Evolutionary conservation across 164 flowering plant genomes (phyloP).

Genomic region (Umbilicus rupestris): DNA sequence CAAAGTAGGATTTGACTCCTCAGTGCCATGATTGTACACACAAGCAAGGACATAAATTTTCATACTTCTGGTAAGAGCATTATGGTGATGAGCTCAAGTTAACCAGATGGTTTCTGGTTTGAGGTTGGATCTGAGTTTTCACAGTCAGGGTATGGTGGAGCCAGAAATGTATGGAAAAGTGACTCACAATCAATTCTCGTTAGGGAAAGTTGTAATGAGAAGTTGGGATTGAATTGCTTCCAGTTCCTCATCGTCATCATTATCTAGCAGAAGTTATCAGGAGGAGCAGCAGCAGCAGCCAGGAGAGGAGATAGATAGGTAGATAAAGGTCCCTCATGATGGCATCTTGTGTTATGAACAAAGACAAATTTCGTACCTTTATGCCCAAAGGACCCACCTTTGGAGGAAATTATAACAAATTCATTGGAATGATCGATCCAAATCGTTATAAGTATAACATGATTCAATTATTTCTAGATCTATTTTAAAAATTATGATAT

Average conservation of each 20-base stretch:
- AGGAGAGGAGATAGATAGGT: background rate
- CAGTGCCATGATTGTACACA: background rate
- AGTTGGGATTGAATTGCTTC: background rate
- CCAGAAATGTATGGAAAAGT: background rate
- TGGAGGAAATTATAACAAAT: too few relatives aligned
- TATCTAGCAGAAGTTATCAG: slow-evolving; percentile 2
- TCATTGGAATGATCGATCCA: too few relatives aligned
- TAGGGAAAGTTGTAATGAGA: slow-evolving; percentile 1
- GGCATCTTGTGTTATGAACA: background rate
- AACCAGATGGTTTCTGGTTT: background rate
- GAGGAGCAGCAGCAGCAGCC: background rate
- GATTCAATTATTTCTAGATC: too few relatives aligned
- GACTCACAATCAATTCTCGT: background rate
- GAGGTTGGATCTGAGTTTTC: slow-evolving; percentile 1
- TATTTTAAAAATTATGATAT: too few relatives aligned
- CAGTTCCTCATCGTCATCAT: background rate
- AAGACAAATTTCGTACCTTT: slow-evolving; percentile 3
- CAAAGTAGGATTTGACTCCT: background rate
- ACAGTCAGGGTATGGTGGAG: background rate
- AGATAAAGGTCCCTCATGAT: slow-evolving; percentile 1
- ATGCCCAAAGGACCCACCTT: slow-evolving; percentile 3
- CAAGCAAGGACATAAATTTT: background rate
- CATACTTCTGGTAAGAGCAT: background rate
- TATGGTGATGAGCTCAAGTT: background rate
- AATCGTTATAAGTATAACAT: too few relatives aligned